Percentiles rank a stretch among this genome's conserved stretches.
Evolutionary conservation across 2,329 filamentous ascomycete species (phyloP).

Genomic region (Colletotrichum cordylinicola): DNA sequence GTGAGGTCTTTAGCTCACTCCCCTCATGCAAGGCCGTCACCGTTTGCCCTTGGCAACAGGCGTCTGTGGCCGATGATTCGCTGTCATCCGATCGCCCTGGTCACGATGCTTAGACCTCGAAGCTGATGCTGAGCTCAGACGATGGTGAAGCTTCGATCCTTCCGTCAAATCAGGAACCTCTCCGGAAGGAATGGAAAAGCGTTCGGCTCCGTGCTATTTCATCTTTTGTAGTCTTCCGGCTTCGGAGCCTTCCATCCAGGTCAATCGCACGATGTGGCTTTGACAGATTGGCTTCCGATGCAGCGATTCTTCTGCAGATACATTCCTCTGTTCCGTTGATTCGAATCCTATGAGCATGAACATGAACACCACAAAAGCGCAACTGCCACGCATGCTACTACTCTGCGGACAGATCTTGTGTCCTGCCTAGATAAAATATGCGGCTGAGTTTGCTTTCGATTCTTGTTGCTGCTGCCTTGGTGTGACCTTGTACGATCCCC

Average conservation of each 20-base stretch:
- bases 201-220: background rate
- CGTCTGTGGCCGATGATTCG: background rate
- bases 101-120: background rate
- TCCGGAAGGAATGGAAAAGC: background rate
- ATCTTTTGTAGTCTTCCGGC: background rate
- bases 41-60: background rate
- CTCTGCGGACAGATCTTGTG: background rate
- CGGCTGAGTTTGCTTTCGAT: background rate
- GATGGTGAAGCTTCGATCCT: background rate
- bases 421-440: background rate
- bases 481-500: background rate
- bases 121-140: background rate
- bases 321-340: background rate
- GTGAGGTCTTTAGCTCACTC: background rate
- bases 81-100: background rate
- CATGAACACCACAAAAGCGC: too few species aligned
- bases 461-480: background rate
- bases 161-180: background rate
- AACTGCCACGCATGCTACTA: background rate
- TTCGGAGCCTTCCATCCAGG: background rate
- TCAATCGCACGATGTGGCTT: background rate
- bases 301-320: background rate
- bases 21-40: background rate
- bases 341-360: background rate
- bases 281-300: background rate